These are phyloP conservation scores for Aspergillus baeticus DNA, from an alignment of 495 filamentous ascomycete genomes.

Conservation along the genomic window DNA sequence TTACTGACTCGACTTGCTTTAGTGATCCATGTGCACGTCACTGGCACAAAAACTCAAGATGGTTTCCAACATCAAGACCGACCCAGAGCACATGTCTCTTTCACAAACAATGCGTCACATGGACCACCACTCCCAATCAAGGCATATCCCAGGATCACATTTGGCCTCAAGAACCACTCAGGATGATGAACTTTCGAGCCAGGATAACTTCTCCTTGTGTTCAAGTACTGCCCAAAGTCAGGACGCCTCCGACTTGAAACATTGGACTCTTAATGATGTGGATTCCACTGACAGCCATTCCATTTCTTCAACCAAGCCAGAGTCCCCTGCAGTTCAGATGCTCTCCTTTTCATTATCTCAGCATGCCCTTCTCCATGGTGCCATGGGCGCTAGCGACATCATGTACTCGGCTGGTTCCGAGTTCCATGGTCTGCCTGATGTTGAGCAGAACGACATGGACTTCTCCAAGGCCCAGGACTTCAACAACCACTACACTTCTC, in stretches of 20 bases:
- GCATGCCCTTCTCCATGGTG: slow-evolving; percentile 40
- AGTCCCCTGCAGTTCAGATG: slow-evolving; percentile 48
- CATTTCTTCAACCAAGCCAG: slow-evolving; percentile 35
- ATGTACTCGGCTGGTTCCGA: slow-evolving; percentile 45
- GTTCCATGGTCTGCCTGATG: slow-evolving; percentile 40
- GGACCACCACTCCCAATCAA: slow-evolving; percentile 32
- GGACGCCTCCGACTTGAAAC: slow-evolving; percentile 39
- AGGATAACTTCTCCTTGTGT: slow-evolving; percentile 44
- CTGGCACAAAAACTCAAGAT: slow-evolving; percentile 30
- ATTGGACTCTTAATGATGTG: slow-evolving; percentile 42
- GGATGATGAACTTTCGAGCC: slow-evolving; percentile 50
- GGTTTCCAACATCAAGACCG: slow-evolving; percentile 39
- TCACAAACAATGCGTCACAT: slow-evolving; percentile 34
- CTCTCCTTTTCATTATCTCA: slow-evolving; percentile 47
- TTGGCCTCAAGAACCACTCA: slow-evolving; percentile 43
- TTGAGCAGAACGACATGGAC: slow-evolving; percentile 44
- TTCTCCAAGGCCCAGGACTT: slow-evolving; percentile 34
- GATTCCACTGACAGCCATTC: slow-evolving; percentile 38
- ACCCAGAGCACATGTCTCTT: slow-evolving; percentile 36
- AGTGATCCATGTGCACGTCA: slow-evolving; percentile 22
- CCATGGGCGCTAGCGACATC: slow-evolving; percentile 44
- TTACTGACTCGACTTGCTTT: slow-evolving; percentile 38
- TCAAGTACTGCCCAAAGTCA: slow-evolving; percentile 37
- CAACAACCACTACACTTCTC: slow-evolving; percentile 34
- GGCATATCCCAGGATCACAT: slow-evolving; percentile 42